phyloP scores from a whole-genome alignment of 139 green algal genomes.

The Chlorella vulgaris region DNA sequence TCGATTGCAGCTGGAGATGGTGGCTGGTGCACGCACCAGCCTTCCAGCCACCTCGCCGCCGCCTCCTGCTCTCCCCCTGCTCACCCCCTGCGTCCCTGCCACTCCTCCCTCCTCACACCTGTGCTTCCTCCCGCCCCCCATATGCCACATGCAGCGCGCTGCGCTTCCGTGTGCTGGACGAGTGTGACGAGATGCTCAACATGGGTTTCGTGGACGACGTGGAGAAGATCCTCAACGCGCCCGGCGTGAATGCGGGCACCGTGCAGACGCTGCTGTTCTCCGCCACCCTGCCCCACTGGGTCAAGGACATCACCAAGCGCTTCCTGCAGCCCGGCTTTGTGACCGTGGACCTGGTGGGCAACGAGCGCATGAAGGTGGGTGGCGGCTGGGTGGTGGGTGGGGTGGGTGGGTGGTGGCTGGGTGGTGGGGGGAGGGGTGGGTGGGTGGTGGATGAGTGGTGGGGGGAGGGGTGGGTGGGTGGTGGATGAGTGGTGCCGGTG shows the following conservation, averaged over 20 bases:
- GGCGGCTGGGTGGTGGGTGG: not conserved
- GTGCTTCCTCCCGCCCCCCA: not conserved
- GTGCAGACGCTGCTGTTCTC: constrained; percentile 98
- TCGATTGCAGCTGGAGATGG: no score
- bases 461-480: not conserved
- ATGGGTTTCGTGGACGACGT: constrained; percentile 99
- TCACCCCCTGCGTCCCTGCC: no score
- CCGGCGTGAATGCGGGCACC: constrained; percentile 36
- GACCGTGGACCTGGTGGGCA: constrained; percentile 92
- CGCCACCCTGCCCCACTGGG: constrained; percentile 95
- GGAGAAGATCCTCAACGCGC: constrained; percentile 91
- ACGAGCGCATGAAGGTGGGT: constrained; percentile 86
- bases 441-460: not conserved
- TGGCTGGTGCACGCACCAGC: no score
- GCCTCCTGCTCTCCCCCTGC: no score
- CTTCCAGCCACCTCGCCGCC: no score
- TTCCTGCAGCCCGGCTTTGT: constrained; percentile 82
- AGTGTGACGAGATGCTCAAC: constrained; percentile 99
- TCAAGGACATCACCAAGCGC: constrained; percentile 86
- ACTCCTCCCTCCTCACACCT: no score
- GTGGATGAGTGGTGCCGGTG: no score
- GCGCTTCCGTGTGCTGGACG: constrained; percentile 93
- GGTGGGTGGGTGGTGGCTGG: not conserved
- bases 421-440: not conserved
- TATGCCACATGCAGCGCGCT: not conserved